phyloP scores from a whole-genome alignment of 2,329 filamentous ascomycete species.

The Celoporthe dispersa region DNA sequence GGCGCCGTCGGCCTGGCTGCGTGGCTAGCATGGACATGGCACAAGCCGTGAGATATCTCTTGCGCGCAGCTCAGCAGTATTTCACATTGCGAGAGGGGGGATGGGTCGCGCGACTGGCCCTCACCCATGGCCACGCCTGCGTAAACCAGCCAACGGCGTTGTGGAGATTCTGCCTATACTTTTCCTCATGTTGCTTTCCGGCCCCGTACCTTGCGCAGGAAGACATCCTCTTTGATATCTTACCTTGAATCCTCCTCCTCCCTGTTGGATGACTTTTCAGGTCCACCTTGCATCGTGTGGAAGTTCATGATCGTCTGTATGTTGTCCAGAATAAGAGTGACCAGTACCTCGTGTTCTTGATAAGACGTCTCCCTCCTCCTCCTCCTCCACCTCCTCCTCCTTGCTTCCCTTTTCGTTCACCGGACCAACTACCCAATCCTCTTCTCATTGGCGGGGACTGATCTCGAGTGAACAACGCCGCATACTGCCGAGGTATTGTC shows the following conservation, averaged over 20 bases:
- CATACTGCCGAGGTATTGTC: neutral
- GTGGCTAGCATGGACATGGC: constrained; percentile 10
- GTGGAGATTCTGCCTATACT: neutral
- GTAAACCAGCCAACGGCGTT: constrained; percentile 29
- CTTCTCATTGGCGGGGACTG: neutral
- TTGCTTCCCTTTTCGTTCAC: neutral
- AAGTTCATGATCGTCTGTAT: constrained; percentile 6
- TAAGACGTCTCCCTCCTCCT: neutral
- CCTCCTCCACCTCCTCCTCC: neutral
- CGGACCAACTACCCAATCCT: neutral
- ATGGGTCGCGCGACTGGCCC: constrained; percentile 16
- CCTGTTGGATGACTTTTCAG: neutral
- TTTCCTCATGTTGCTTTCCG: constrained; percentile 25
- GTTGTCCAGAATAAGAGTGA: neutral
- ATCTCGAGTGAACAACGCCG: neutral
- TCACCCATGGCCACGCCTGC: constrained; percentile 19
- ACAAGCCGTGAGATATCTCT: constrained; percentile 7
- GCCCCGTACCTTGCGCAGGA: constrained; percentile 8
- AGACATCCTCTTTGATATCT: constrained; percentile 4
- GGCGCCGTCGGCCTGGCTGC: constrained; percentile 31
- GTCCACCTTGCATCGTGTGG: constrained; percentile 3
- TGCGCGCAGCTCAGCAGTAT: constrained; percentile 7
- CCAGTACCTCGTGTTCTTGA: neutral
- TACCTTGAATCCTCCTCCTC: constrained; percentile 6
- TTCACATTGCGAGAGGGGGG: constrained; percentile 7